phyloP scores from a whole-genome alignment of 2,329 filamentous ascomycete species.

The Cryphonectria naterciae region DNA sequence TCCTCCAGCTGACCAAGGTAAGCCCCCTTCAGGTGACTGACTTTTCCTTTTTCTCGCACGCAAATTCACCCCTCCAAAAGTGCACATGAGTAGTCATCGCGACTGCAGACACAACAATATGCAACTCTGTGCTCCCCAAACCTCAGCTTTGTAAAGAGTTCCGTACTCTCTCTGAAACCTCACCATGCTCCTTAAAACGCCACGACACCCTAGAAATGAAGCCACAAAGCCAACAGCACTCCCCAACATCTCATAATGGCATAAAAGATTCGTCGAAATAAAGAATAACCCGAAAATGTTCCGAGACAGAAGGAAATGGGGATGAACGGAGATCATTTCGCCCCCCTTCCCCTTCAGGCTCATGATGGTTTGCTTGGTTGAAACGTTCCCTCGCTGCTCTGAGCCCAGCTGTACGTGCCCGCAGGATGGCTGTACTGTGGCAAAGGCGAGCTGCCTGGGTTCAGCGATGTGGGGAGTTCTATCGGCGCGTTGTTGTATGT shows the following conservation, averaged over 20 bases:
- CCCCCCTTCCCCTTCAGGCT: not conserved
- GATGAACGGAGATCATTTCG: not conserved
- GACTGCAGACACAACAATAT: not conserved
- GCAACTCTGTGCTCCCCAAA: not conserved
- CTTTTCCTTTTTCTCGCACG: not conserved
- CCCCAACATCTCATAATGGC: not conserved
- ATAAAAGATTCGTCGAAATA: not conserved
- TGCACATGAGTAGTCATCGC: not conserved
- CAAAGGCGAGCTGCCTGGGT: constrained; percentile 40
- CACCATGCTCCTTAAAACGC: not conserved
- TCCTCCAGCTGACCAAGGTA: not conserved
- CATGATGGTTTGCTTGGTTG: constrained; percentile 26
- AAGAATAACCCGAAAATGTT: no score
- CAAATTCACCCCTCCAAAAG: not conserved
- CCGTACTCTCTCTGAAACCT: not conserved
- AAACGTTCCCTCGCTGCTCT: constrained; percentile 26
- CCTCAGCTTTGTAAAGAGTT: not conserved
- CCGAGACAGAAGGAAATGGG: not conserved
- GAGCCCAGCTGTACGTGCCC: constrained; percentile 39
- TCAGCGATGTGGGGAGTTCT: constrained; percentile 42
- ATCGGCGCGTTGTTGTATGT: constrained; percentile 32
- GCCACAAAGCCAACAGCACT: not conserved
- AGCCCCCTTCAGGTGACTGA: not conserved
- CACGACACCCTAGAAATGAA: not conserved
- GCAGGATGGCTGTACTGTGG: constrained; percentile 38